Percentiles rank a stretch among this genome's conserved stretches.
These are phyloP conservation scores for Waltergamsia citrina DNA, from an alignment of 2,329 filamentous ascomycete species.

Conservation along the genomic window DNA sequence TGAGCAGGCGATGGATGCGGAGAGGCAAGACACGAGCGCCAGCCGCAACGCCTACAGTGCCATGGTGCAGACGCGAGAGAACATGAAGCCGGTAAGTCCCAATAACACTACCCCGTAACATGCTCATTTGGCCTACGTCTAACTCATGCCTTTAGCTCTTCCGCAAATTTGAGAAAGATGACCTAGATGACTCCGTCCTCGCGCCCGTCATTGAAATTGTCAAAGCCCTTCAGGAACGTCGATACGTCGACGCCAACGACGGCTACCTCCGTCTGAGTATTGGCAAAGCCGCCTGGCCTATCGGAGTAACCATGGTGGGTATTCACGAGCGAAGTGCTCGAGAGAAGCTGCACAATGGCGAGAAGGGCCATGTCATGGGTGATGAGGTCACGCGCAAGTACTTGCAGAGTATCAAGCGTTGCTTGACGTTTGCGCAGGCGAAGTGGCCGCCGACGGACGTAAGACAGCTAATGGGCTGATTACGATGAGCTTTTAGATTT, in stretches of 20 bases:
- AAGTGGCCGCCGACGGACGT: slow-evolving; percentile 92
- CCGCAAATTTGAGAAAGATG: slow-evolving; percentile 74
- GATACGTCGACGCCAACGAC: slow-evolving; percentile 95
- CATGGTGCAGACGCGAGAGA: slow-evolving; percentile 80
- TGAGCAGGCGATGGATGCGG: slow-evolving; percentile 65
- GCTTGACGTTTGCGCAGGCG: slow-evolving; percentile 91
- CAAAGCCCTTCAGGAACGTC: slow-evolving; percentile 75
- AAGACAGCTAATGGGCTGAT: slow-evolving; percentile 79
- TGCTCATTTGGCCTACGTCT: neutral
- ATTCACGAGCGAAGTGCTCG: slow-evolving; percentile 95
- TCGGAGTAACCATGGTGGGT: slow-evolving; percentile 99
- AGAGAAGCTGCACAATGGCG: slow-evolving; percentile 85
- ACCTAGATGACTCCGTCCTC: slow-evolving; percentile 70
- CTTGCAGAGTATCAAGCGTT: slow-evolving; percentile 94
- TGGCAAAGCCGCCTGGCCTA: slow-evolving; percentile 95
- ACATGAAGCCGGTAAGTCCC: slow-evolving; percentile 61
- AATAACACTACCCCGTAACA: neutral
- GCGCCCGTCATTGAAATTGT: slow-evolving; percentile 87
- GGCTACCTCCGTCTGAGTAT: slow-evolving; percentile 90
- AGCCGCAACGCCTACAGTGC: slow-evolving; percentile 75
- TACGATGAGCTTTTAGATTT: neutral
- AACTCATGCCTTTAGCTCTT: slow-evolving; percentile 48
- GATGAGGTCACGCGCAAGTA: slow-evolving; percentile 95
- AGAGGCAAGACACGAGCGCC: slow-evolving; percentile 55
- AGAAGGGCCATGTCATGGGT: slow-evolving; percentile 91